These are phyloP conservation scores for Ordospora colligata DNA, from an alignment of 371 early-diverging fungal species.

Conservation along the genomic window DNA sequence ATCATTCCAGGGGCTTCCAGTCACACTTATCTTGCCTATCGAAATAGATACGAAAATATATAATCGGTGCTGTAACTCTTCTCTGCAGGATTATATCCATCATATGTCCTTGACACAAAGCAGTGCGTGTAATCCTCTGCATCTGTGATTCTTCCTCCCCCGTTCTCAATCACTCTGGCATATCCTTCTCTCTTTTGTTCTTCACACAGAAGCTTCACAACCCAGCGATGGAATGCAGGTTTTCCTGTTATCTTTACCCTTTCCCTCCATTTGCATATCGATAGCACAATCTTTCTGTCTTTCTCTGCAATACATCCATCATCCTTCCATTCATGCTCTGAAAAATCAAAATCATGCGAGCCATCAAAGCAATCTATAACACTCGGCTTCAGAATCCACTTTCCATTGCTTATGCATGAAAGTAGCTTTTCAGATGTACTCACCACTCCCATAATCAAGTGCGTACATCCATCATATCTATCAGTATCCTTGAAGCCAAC, in stretches of 20 bases:
- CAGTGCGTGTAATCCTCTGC: constrained; percentile 47
- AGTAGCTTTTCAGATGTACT: constrained; percentile 59
- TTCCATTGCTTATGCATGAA: constrained; percentile 49
- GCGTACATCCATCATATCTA: constrained; percentile 53
- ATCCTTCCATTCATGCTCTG: constrained; percentile 46
- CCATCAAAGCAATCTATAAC: constrained; percentile 52
- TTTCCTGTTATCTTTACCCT: constrained; percentile 32
- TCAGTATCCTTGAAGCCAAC: constrained; percentile 40
- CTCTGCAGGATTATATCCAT: constrained; percentile 17
- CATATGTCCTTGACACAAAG: constrained; percentile 56
- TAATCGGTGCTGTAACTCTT: constrained; percentile 37
- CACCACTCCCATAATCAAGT: constrained; percentile 57
- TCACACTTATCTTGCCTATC: constrained; percentile 1
- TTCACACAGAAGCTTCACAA: constrained; percentile 42
- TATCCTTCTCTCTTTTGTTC: constrained; percentile 37
- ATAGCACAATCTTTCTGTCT: constrained; percentile 34
- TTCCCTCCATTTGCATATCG: constrained; percentile 47
- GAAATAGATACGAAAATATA: constrained; percentile 55
- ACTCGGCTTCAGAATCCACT: constrained; percentile 52
- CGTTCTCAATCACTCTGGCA: constrained; percentile 35
- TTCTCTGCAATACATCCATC: constrained; percentile 20
- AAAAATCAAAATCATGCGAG: constrained; percentile 39
- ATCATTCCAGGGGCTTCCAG: neutral
- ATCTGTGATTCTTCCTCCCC: constrained; percentile 49
- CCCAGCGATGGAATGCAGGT: constrained; percentile 58